Percentiles rank a stretch among this genome's conserved stretches.
Evolutionary conservation across 179 eudicot genomes (phyloP).

Genomic region (Silene coronaria): DNA sequence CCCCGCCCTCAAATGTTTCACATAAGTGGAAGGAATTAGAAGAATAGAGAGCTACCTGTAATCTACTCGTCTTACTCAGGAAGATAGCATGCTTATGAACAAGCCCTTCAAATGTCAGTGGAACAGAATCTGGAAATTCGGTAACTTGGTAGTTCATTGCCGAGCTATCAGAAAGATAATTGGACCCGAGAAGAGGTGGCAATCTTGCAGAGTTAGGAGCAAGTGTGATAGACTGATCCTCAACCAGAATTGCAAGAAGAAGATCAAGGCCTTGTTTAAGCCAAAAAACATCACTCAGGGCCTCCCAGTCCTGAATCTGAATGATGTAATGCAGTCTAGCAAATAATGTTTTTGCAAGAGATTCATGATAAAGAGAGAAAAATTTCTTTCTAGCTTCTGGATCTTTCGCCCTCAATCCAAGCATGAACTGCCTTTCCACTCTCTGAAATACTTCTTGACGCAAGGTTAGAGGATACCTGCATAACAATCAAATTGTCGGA

Average conservation of each 20-base stretch:
- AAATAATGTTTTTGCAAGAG: conserved; percentile 78
- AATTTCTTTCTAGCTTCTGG: conserved; percentile 81
- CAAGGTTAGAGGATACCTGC: conserved; percentile 64
- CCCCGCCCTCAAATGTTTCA: not conserved
- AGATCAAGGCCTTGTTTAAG: conserved; percentile 99
- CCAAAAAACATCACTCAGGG: conserved; percentile 96
- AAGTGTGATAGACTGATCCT: conserved; percentile 85
- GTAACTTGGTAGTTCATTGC: conserved; percentile 57
- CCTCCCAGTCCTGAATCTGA: conserved; percentile 97
- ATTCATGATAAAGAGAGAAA: conserved; percentile 83
- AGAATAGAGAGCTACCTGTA: conserved; percentile 47
- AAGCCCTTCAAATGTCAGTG: conserved; percentile 73
- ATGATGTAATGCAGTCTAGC: conserved; percentile 85
- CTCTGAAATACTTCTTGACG: conserved; percentile 90
- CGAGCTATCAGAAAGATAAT: conserved; percentile 53
- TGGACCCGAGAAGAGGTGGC: conserved; percentile 58
- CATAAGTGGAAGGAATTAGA: not conserved
- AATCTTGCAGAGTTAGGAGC: conserved; percentile 96
- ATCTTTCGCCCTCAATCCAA: conserved; percentile 94
- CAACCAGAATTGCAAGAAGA: conserved; percentile 91
- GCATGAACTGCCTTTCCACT: conserved; percentile 94
- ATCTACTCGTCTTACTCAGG: conserved; percentile 73
- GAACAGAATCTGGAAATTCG: conserved; percentile 65
- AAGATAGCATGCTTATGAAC: conserved; percentile 70
- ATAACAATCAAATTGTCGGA: conserved; percentile 21